These are phyloP conservation scores for Cardamine chenopodiifolia DNA, from an alignment of 345 rosid species.

Conservation along the genomic window DNA sequence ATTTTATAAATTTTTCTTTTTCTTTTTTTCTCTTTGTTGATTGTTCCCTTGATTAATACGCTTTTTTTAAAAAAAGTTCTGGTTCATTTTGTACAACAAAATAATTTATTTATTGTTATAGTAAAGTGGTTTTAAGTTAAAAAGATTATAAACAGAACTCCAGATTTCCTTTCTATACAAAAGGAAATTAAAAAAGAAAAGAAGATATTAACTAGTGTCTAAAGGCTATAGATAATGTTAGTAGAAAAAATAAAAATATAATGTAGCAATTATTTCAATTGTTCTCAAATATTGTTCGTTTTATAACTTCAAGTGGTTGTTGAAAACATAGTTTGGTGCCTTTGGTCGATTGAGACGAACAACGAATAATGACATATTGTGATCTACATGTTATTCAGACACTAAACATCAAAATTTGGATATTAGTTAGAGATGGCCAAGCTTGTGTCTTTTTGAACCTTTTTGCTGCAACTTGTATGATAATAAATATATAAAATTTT, in stretches of 20 bases:
- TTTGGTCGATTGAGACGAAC: conserved; percentile 31
- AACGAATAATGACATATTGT: conserved; percentile 26
- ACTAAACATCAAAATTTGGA: conserved; percentile 24
- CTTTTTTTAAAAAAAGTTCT: no score
- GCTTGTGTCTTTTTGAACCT: conserved; percentile 25
- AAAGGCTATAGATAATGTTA: background rate
- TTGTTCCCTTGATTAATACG: background rate
- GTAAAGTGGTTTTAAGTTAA: background rate
- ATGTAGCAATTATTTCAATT: background rate
- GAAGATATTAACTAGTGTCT: background rate
- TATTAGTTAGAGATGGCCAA: conserved; percentile 32
- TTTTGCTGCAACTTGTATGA: conserved; percentile 38
- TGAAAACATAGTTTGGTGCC: conserved; percentile 19
- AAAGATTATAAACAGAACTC: background rate
- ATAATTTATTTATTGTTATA: no score
- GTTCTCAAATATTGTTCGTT: conserved; percentile 20
- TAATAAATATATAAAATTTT: background rate
- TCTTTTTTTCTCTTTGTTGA: no score
- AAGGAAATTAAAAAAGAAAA: no score
- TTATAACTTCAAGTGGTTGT: conserved; percentile 27
- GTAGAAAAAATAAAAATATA: background rate
- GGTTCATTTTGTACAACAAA: background rate
- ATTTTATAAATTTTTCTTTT: no score
- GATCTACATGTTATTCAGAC: conserved; percentile 16
- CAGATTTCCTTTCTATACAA: no score